Base-by-base conservation (phyloP, 495 filamentous ascomycete genomes). In the Monascus purpureus region DNA sequence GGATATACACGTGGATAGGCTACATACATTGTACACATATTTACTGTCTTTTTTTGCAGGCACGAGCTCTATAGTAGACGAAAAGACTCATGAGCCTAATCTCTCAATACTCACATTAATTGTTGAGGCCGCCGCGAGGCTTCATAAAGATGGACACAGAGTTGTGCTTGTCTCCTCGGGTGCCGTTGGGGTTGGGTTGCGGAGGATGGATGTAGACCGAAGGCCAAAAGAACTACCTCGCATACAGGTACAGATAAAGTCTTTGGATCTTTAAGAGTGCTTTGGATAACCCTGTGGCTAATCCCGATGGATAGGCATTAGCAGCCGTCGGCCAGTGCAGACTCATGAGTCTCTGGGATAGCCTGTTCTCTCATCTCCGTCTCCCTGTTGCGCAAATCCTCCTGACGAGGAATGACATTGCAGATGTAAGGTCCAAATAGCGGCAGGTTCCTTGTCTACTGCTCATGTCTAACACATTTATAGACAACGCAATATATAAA, bases 121-220 rank as follows among this genome's bases (percentile, higher is more conserved):
- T 41, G 90, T 93, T 22, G 86, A 96, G 54, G 95, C 92, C 4
- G 85, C 81, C 2, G 77, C 86, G 8, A 74, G 70, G 38, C 66
- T 97, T 31, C 76, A 70, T 39, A 80, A 82, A 50, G 82, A 93
- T 75, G 92, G 92, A 9, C 86, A 96, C 49, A 77, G 75, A 43
- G 92, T 97, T 17, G 75, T 96, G 40, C 73, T 97, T 42, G 92
- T 96, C 32, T 96, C 90, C 6, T 96, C 90, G 0, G 90, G 90
- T 29, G 90, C 90, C 47, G 93, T 97, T 52, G 90, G 86, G 22
- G 82, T 96, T 38, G 90, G 85, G 11, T 63, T 97, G 32, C 69
- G 80, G 37, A 70, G 85, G 33, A 90, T 96, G 80, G 73, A 94
- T 52, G 67, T 94, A 16, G 75, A 83, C n/a, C 77, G 78, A 42